Evolutionary conservation across 805 yeast genomes (phyloP).

Genomic region (Barnettozyma californica): DNA sequence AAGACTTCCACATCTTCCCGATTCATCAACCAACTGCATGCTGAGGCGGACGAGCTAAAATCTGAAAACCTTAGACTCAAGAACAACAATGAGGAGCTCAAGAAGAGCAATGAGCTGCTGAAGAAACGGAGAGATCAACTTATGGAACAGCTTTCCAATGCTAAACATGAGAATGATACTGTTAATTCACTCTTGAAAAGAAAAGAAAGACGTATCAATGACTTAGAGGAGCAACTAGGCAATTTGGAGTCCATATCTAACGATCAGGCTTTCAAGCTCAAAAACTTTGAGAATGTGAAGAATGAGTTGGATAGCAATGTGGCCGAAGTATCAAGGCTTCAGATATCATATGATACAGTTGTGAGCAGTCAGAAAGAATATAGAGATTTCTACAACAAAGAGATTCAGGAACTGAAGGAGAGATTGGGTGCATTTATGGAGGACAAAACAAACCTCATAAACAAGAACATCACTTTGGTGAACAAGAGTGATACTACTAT

Average conservation of each 20-base stretch:
- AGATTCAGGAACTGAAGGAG: conserved; percentile 34
- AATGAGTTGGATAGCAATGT: conserved; percentile 42
- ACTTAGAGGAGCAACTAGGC: conserved; percentile 54
- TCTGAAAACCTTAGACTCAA: conserved; percentile 32
- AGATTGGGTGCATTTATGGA: conserved; percentile 34
- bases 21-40: conserved; percentile 40
- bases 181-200: conserved; percentile 61
- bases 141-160: conserved; percentile 60
- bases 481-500: conserved; percentile 44
- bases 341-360: conserved; percentile 54
- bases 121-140: conserved; percentile 46
- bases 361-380: conserved; percentile 47
- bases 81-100: conserved; percentile 46
- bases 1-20: conserved; percentile 19
- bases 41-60: conserved; percentile 49
- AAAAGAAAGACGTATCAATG: conserved; percentile 63
- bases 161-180: conserved; percentile 76
- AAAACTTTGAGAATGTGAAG: conserved; percentile 45
- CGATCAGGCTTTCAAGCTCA: conserved; percentile 42
- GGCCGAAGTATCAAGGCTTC: conserved; percentile 51
- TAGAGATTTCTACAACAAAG: conserved; percentile 41
- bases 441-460: conserved; percentile 31
- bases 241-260: conserved; percentile 44
- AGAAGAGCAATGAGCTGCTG: conserved; percentile 46
- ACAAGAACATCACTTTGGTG: conserved; percentile 33